Evolutionary conservation across 192 early-diverging fungal genomes (phyloP).

Genomic region (Coemansia sp.): DNA sequence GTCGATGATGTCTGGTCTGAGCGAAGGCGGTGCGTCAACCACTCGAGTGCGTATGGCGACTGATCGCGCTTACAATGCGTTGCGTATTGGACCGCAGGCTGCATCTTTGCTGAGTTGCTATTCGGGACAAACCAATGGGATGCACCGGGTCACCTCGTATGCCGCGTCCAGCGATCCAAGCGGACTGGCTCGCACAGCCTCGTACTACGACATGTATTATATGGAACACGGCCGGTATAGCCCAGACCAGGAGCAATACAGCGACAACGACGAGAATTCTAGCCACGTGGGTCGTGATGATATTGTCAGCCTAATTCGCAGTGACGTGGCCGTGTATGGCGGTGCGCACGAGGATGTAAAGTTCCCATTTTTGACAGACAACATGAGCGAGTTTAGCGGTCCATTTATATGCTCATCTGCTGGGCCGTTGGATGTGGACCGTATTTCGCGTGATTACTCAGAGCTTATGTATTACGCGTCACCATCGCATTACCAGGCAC

Average conservation of each 20-base stretch:
- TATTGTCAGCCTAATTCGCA: slow-evolving; percentile 36
- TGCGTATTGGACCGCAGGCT: slow-evolving; percentile 26
- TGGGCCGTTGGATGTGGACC: slow-evolving; percentile 13
- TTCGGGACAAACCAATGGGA: slow-evolving; percentile 1
- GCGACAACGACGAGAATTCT: slow-evolving; percentile 1
- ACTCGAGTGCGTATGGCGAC: slow-evolving; percentile 47
- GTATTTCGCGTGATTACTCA: slow-evolving; percentile 15
- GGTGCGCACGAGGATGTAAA: slow-evolving; percentile 44
- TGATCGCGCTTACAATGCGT: slow-evolving; percentile 37
- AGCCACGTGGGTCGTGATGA: slow-evolving; percentile 4
- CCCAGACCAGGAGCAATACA: neutral
- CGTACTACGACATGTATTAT: slow-evolving; percentile 11
- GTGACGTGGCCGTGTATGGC: slow-evolving; percentile 44
- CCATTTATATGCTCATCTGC: slow-evolving; percentile 29
- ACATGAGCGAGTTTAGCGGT: slow-evolving; percentile 44
- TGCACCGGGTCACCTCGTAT: slow-evolving; percentile 28
- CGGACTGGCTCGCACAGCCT: slow-evolving; percentile 10
- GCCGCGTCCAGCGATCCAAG: slow-evolving; percentile 30
- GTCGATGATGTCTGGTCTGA: slow-evolving; percentile 38
- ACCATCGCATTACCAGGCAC: neutral
- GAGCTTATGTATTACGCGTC: slow-evolving; percentile 7
- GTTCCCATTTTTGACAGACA: slow-evolving; percentile 47
- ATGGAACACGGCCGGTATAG: neutral
- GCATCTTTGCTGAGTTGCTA: slow-evolving; percentile 23
- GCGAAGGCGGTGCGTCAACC: slow-evolving; percentile 46